Base-by-base conservation (phyloP, 768 basidiomycete species). In the Hemileccinum rubropunctum region DNA sequence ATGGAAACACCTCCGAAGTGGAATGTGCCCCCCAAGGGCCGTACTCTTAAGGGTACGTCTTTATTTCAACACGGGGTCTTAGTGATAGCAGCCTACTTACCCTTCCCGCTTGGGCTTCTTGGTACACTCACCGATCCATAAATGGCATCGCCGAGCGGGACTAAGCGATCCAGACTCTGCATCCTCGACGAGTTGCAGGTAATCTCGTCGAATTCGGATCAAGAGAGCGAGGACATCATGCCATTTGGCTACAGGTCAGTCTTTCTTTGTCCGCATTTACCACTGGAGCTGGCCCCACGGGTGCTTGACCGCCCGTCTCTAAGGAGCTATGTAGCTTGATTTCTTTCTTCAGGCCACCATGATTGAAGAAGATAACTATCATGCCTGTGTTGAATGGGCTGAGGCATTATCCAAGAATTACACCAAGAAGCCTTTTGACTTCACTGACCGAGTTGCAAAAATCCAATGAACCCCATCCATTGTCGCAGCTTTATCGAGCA, bases 341-440 rank as follows among this genome's bases (percentile, higher is more conserved):
- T 64, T 2, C 74, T 76, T 74, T 3, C 76, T 79, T 69, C 70
- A 70, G 27, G 72, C 76, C 5, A 61, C 72, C 14, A 58, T 82
- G 32, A 63, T 78, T 38, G 76, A 79, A 17, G 78, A 77, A 6
- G 69, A 74, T 14, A 71, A 64, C 1, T 63, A 74, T 33, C 70
- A 69, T 18, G 70, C 60, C 1, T 71, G 76, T 36, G 51, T 71
- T 3, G 76, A 77, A 21, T 76, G 73, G n/a, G 67, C 67, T 18
- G 73, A 53, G 3, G 47, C 62, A 34, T 70, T 72, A 12, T 82
- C 80, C 12, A 82, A 83, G 47, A 79, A 80, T 45, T 80, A 85
- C 54, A 91, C 88, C 1, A 88, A 84, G 70, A 85, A 79, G 58
- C 86, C 83, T 1, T 92, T 91, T 52, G 89, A 92, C 59, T 92